Conservation (phyloP, 805 yeast species). For the Ogataea haglerorum region DNA sequence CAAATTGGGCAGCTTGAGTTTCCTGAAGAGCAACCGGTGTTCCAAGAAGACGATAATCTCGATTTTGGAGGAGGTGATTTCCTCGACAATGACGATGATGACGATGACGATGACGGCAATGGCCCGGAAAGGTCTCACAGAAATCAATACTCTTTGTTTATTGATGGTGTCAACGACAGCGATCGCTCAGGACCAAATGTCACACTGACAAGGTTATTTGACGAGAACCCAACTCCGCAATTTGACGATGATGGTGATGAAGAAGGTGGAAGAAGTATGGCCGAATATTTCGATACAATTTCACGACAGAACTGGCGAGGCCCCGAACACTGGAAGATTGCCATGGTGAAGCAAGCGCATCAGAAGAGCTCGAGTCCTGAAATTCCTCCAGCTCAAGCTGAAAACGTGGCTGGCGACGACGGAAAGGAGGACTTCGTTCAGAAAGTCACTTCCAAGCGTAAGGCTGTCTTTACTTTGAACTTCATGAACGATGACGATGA, state of each 20-base stretch:
- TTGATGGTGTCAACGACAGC: slow-evolving; percentile 29
- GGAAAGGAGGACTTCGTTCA: slow-evolving; percentile 3
- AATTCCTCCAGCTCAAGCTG: background rate
- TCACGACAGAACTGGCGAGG: slow-evolving; percentile 82
- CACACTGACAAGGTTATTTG: slow-evolving; percentile 32
- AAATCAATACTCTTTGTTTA: slow-evolving; percentile 31
- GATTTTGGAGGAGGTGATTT: slow-evolving; percentile 21
- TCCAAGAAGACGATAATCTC: slow-evolving; percentile 21
- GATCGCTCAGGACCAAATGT: slow-evolving; percentile 31
- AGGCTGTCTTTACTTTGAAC: slow-evolving; percentile 21
- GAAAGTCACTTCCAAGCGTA: slow-evolving; percentile 11
- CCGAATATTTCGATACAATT: slow-evolving; percentile 76
- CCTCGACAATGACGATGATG: slow-evolving; percentile 25
- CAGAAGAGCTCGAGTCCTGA: slow-evolving; percentile 7
- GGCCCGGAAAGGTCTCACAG: slow-evolving; percentile 17
- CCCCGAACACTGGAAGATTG: slow-evolving; percentile 88
- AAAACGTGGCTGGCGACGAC: background rate
- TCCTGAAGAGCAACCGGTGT: slow-evolving; percentile 16
- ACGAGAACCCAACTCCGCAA: slow-evolving; percentile 27
- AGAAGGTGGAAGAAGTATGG: slow-evolving; percentile 44
- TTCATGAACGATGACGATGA: slow-evolving; percentile 29
- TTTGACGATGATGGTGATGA: slow-evolving; percentile 25
- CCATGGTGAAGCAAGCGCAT: slow-evolving; percentile 31
- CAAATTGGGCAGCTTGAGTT: slow-evolving; percentile 24
- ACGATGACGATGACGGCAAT: slow-evolving; percentile 23